These are phyloP conservation scores for Lyophyllum shimeji DNA, from an alignment of 768 basidiomycete species.

Conservation along the genomic window DNA sequence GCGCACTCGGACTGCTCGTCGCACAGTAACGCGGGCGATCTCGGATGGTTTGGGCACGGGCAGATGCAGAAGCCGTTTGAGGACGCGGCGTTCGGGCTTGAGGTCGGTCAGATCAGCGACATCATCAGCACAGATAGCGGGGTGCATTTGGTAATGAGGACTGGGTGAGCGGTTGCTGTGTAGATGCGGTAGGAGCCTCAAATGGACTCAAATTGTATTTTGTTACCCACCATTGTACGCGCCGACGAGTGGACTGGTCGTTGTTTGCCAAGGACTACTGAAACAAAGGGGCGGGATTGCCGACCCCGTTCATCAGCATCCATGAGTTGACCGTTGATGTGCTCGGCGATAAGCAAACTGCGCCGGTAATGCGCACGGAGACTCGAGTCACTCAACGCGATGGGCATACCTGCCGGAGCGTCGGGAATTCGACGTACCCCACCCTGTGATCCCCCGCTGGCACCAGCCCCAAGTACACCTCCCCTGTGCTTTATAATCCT, in stretches of 20 bases:
- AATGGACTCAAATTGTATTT: conserved; percentile 3
- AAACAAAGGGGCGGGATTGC: not conserved
- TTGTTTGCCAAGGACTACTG: not conserved
- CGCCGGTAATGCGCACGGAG: not conserved
- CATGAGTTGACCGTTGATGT: not conserved
- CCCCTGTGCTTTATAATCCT: not conserved
- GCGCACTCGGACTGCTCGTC: conserved; percentile 89
- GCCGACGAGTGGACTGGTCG: not conserved
- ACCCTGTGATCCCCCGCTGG: conserved; percentile 1
- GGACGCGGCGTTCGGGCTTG: conserved; percentile 74
- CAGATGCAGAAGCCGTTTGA: conserved; percentile 99
- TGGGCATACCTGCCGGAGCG: not conserved
- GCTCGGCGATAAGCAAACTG: not conserved
- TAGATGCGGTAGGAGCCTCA: not conserved
- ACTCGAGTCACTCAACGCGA: not conserved
- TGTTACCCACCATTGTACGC: not conserved
- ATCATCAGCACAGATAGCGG: conserved; percentile 91
- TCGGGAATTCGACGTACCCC: not conserved
- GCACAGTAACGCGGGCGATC: conserved; percentile 78
- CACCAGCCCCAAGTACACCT: not conserved
- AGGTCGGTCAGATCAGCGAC: conserved; percentile 76
- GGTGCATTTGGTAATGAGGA: conserved; percentile 90
- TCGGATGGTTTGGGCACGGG: conserved; percentile 80
- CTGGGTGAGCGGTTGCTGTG: conserved; percentile 46
- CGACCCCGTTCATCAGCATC: not conserved